Base-by-base conservation (phyloP, 768 basidiomycete genomes). In the Lactifluus subvellereus region DNA sequence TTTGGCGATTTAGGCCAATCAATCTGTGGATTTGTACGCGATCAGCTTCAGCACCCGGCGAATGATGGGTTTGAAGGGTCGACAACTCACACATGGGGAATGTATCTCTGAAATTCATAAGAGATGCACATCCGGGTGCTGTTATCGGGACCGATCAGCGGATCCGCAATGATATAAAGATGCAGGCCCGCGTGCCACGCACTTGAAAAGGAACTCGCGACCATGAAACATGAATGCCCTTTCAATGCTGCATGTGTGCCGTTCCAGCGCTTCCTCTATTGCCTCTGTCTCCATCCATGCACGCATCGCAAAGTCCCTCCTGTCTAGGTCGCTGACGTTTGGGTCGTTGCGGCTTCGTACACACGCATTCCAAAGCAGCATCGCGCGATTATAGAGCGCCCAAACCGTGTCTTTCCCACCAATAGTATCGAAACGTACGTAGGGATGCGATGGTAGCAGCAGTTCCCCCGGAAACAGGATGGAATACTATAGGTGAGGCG, bases 121-220 rank as follows among this genome's bases (percentile, higher is more conserved):
- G 84, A 83, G 53, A 91, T 83, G 66, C 79, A 83, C 82, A 85
- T 85, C 35, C 88, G 80, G 40, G 82, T 84, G 68, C 89, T 91
- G 60, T 27, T 65, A 67, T 62, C 27, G 62, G 64, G 2, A 18
- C 57, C 60, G 40, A 66, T 66, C 65, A 59, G 58, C 52, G 20
- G 49, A 6, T 11, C 38, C 50, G 56, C 60, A 53, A 57, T 49
- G 51, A n/a, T 53, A 48, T 37, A 57, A 57, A 43, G 33, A 42
- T 60, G 32, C 27, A 14, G 55, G 47, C 13, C 7, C 13, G 40
- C 0, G 35, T 5, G 42, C 1, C 30, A 74, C 87, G 72, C 71
- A 89, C 89, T 89, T 89, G 78, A 89, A 90, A 32, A 91, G 76
- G 67, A 82, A 87, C 67, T 90, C 89, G 51, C 87, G 78, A 45